Percentiles rank a stretch among this genome's conserved stretches.
Evolutionary conservation across 1,284 basidiomycete species (phyloP).

Genomic region (Melampsora larici-populina): DNA sequence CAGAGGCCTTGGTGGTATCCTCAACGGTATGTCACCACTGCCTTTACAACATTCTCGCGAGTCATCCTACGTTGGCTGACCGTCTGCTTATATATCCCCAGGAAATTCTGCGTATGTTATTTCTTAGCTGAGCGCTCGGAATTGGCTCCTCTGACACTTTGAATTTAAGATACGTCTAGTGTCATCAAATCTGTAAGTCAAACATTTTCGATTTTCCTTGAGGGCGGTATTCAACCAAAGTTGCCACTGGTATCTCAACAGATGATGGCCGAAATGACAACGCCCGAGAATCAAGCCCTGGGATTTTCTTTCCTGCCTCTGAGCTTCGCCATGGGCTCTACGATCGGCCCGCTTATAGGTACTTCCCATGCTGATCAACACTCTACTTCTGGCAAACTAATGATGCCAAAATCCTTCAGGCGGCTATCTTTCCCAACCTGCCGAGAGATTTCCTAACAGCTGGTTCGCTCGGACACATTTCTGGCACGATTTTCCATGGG

Average conservation of each 20-base stretch:
- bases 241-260: neutral
- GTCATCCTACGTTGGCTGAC: neutral
- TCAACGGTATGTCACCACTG: slow-evolving; percentile 45
- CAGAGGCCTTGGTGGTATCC: slow-evolving; percentile 47
- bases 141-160: neutral
- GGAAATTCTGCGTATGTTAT: neutral
- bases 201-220: neutral
- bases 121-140: neutral
- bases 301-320: slow-evolving; percentile 50
- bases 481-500: slow-evolving; percentile 20
- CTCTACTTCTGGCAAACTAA: neutral
- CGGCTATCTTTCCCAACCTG: slow-evolving; percentile 13
- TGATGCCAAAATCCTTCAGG: slow-evolving; percentile 3
- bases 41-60: no score
- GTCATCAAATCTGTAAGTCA: slow-evolving; percentile 26
- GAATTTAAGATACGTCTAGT: slow-evolving; percentile 47
- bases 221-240: neutral
- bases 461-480: slow-evolving; percentile 11
- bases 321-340: slow-evolving; percentile 48
- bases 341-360: slow-evolving; percentile 48
- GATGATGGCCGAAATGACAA: slow-evolving; percentile 49
- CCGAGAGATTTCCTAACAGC: slow-evolving; percentile 11
- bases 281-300: slow-evolving; percentile 48
- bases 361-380: neutral
- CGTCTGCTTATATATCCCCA: no score